Percentiles rank a stretch among this genome's conserved stretches.
Evolutionary conservation across 768 basidiomycete genomes (phyloP).

Genomic region (Tylopilus plumbeoviolaceoides): DNA sequence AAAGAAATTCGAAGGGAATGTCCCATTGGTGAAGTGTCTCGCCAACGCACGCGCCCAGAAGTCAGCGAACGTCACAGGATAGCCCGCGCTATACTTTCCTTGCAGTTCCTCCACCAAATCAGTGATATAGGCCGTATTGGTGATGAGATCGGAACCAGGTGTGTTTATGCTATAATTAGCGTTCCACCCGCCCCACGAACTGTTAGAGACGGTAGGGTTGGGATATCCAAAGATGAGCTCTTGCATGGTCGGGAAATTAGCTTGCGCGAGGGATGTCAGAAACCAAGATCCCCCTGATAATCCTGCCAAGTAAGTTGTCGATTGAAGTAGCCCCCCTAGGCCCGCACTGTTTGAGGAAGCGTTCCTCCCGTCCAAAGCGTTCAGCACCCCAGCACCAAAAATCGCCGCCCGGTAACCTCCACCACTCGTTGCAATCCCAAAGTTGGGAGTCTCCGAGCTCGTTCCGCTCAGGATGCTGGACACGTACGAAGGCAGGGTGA

Average conservation of each 20-base stretch:
- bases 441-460: slow-evolving; percentile 27
- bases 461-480: slow-evolving; percentile 26
- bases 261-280: slow-evolving; percentile 37
- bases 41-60: slow-evolving; percentile 25
- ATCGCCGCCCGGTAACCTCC: slow-evolving; percentile 56
- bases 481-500: slow-evolving; percentile 33
- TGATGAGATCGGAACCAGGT: slow-evolving; percentile 20
- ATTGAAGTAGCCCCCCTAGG: slow-evolving; percentile 49
- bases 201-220: slow-evolving; percentile 10
- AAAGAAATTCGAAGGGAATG: slow-evolving; percentile 29
- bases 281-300: slow-evolving; percentile 45
- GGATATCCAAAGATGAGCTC: slow-evolving; percentile 35
- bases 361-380: slow-evolving; percentile 49
- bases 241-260: slow-evolving; percentile 38
- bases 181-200: slow-evolving; percentile 34
- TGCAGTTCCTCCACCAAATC: slow-evolving; percentile 22
- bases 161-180: slow-evolving; percentile 15
- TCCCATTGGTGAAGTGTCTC: slow-evolving; percentile 39
- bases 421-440: slow-evolving; percentile 52
- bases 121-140: no score
- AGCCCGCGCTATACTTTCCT: slow-evolving; percentile 32
- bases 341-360: slow-evolving; percentile 37
- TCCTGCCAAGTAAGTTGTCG: slow-evolving; percentile 49
- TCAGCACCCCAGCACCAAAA: slow-evolving; percentile 48
- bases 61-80: slow-evolving; percentile 29